Percentiles rank a stretch among this genome's conserved stretches.
phyloP scores from a whole-genome alignment of 306 rosid genomes.

The Calophaca sinica region DNA sequence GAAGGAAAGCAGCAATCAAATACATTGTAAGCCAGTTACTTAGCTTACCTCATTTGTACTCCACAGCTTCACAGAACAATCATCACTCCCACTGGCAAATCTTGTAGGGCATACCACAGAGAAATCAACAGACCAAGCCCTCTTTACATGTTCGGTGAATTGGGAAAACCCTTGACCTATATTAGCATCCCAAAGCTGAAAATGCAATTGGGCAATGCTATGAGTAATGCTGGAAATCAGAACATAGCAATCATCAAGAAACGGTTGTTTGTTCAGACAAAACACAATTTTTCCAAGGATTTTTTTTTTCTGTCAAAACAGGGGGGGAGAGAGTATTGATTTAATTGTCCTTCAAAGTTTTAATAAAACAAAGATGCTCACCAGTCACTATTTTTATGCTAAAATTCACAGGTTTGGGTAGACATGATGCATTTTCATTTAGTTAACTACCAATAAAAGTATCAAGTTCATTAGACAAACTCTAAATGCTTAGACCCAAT shows the following conservation, averaged over 20 bases:
- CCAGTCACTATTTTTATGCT: neutral
- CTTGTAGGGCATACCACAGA: constrained; percentile 78
- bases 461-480: constrained; percentile 9
- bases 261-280: constrained; percentile 16
- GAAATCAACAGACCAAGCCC: constrained; percentile 97
- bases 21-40: constrained; percentile 8
- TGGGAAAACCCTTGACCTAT: constrained; percentile 78
- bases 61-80: constrained; percentile 84
- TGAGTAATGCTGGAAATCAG: constrained; percentile 28
- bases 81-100: constrained; percentile 93
- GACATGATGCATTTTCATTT: constrained; percentile 22
- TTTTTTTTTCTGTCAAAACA: neutral
- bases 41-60: constrained; percentile 75
- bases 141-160: constrained; percentile 70
- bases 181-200: constrained; percentile 89
- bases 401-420: neutral
- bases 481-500: neutral
- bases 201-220: constrained; percentile 41
- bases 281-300: neutral
- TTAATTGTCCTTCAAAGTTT: neutral
- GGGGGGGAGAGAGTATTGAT: constrained; percentile 7
- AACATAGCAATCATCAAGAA: neutral
- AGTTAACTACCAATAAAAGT: neutral
- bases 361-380: neutral
- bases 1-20: constrained; percentile 17